Evolutionary conservation across 192 early-diverging fungal species (phyloP), one percentile per base, ranked within the genome.

Genomic region (Tieghemiomyces parasiticus): DNA sequence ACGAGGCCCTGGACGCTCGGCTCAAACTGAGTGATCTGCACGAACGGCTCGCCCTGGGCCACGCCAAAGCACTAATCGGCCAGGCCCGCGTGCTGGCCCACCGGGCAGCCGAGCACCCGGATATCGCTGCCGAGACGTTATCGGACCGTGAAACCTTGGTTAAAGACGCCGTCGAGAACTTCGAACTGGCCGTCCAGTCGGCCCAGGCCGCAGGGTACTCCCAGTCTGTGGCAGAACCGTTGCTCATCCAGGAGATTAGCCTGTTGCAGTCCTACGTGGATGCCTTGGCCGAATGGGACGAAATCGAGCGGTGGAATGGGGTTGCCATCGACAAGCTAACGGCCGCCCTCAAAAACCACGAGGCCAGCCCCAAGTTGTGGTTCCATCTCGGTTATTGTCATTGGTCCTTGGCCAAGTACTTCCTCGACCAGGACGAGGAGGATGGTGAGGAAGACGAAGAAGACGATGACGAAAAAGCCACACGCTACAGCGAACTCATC

Each of bases 291-390:
- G 49, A 50, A 4, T 50, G 49, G 49, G 4, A 20, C 12, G 49
- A 50, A 25, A 28, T 50, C 26, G 22, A 26, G 22, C 26, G 12
- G 49, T 28, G 20, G 49, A 50, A 50, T 25, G 26, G 26, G 13
- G 12, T 13, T 1, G 26, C 26, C 22, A 50, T 50, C 49, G 9
- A 22, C 4, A 28, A 50, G 49, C 22, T 50, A 26, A 10, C 10
- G 12, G 26, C n/a, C 22, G 49, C 49, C 12, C n/a, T 50, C 49
- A 10, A 50, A 20, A 25, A 28, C 12, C 10, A 26, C 49, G 22
- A 50, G 12, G 24, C 20, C n/a, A 58, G 35, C 35, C 55, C 55
- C 34, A 58, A 58, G 26, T 34, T 58, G 34, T 58, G 55, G 55
- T 25, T 20, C n/a, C 34, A 34, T 25, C 32, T 58, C 19, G 55